Base-by-base conservation (phyloP, 2,329 filamentous ascomycete species). In the Orbilia ellipsospora region DNA sequence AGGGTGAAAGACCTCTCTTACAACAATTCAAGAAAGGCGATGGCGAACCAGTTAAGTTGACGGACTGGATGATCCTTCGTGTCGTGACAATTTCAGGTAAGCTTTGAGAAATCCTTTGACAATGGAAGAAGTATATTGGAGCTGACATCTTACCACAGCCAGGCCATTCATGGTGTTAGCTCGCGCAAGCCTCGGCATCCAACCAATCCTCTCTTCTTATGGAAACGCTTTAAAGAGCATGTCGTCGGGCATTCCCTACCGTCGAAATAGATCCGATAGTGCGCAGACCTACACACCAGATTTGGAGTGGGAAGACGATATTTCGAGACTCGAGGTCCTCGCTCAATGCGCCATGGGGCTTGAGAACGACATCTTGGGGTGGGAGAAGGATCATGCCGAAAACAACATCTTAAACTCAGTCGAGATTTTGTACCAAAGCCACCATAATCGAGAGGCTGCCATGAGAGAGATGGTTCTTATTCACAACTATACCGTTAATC, bases 91-190 rank as follows among this genome's bases (percentile, higher is more conserved):
- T 80, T 26, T 79, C 79, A 26, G 78, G 79, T 79, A 36, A 6
- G 31, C 31, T 36, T 7, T 36, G 31, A 36, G 31, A 36, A 36
- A 7, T 10, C 6, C 5, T 36, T 10, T 36, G 8, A 36, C 10
- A 6, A 36, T 7, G 55, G 51, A 70, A 23, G 51, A 70, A 23
- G 23, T 23, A 23, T 23, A 23, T 23, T 23, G 4, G 23, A 61
- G 51, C 64, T 78, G 60, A 78, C 20, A 23, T 51, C 1, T 15
- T 18, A 10, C 12, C 40, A 28, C 26, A 80, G 79, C 74, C 20
- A 78, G 79, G 2, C 79, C 79, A 5, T 80, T 80, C 56, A 79
- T 80, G 72, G 77, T 80, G 31, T 70, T 80, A 7, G 79, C 78
- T 31, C 78, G 77, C 28, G 78, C 79, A 2, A 77, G 78, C 44